Evolutionary conservation across 2,329 filamentous ascomycete genomes (phyloP), one percentile per base, ranked within the genome.

Genomic region (Cladosporium sp.): DNA sequence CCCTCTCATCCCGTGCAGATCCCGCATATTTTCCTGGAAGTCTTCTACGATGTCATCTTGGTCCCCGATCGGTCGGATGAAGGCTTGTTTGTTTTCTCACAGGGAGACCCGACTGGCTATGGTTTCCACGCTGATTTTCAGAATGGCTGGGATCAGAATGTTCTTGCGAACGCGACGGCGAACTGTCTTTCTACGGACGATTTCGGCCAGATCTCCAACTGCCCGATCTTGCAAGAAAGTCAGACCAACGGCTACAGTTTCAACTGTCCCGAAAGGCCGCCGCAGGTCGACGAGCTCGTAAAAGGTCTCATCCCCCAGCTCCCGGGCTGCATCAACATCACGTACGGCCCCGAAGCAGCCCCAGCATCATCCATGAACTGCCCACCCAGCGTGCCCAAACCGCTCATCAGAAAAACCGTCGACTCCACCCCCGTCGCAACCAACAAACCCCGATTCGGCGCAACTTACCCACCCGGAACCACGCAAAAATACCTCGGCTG

Each of bases 121-220:
- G 75, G 76, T 1, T 74, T 78, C 58, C 78, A 80, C 54, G 78
- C 73, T 15, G 78, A 80, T 50, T 79, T 79, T 54, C 64, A 74
- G 54, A 77, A 77, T 47, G 76, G 75, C 17, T 77, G 73, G 70
- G 67, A 77, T 47, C 58, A 64, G 47, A 58, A 57, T 11, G 65
- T 72, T 17, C 66, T 76, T 18, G 59, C 65, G 22, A 51, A 64
- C 17, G 74, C 73, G 0, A 61, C 73, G 18, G 58, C 65, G 22
- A 56, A 64, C 27, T 68, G 67, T 54, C 53, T 64, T 11, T 70
- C 70, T 18, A 61, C 58, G 8, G 59, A 64, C 50, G 61, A 65
- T 45, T 63, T 60, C 43, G 68, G 68, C 32, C 56, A 61, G 11
- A 66, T 71, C 38, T 58, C 60, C n/a, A 58, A 62, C 19, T 72